phyloP scores from a whole-genome alignment of 192 early-diverging fungal species.

The Chytriomyces sp. region DNA sequence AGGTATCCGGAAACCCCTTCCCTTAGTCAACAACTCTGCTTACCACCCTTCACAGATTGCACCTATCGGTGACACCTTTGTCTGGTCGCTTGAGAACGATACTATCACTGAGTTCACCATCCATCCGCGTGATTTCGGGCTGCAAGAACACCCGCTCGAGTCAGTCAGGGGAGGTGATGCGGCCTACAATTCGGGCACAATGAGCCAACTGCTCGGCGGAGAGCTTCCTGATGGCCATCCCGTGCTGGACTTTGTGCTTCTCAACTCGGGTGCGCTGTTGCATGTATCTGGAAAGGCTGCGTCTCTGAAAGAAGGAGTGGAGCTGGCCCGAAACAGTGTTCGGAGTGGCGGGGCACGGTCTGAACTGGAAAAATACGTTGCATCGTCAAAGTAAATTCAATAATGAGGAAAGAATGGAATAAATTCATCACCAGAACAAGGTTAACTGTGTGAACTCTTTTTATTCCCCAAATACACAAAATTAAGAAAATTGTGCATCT shows the following conservation, averaged over 20 bases:
- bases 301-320: constrained; percentile 75
- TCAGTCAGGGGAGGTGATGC: constrained; percentile 72
- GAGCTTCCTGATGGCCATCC: constrained; percentile 56
- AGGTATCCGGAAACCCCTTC: constrained; percentile 49
- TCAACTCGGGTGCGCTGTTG: constrained; percentile 89
- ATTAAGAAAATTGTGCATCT: no score
- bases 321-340: constrained; percentile 74
- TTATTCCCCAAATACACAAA: no score
- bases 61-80: constrained; percentile 83
- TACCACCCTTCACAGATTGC: constrained; percentile 59
- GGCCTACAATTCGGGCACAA: constrained; percentile 71
- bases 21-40: neutral
- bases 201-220: constrained; percentile 70
- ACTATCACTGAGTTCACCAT: constrained; percentile 66
- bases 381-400: constrained; percentile 24
- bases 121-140: constrained; percentile 83
- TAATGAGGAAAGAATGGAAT: no score
- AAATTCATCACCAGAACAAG: no score
- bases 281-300: constrained; percentile 75
- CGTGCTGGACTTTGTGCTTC: constrained; percentile 86
- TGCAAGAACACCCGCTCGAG: constrained; percentile 70
- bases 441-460: no score
- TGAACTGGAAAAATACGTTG: constrained; percentile 66
- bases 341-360: constrained; percentile 66
- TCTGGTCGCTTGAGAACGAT: constrained; percentile 79